Evolutionary conservation across 495 filamentous ascomycete genomes (phyloP), one percentile per base, ranked within the genome.

Genomic region (Barbatosphaeria neglecta): DNA sequence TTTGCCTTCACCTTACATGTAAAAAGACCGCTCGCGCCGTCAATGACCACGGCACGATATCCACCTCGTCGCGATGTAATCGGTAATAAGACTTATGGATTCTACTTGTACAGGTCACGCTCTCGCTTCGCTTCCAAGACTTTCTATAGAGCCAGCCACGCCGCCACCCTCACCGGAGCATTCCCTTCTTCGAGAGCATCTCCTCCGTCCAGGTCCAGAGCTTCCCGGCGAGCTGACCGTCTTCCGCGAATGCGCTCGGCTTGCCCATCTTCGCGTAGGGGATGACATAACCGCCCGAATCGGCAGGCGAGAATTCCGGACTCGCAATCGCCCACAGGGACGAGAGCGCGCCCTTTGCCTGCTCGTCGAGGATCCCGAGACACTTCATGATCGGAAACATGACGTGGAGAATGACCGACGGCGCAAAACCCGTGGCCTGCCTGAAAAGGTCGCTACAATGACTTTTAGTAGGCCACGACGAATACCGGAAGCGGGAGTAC

Each of bases 171-270:
- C 22, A 42, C 11, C n/a, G n/a, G n/a, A 54, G 45, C 49, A 53
- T 47, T 4, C 49, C 50, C 37, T 50, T 51, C 35, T 41, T 47
- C 6, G 44, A 19, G 35, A 60, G 49, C 48, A 54, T 43, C 18
- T 53, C 44, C 39, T 53, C 54, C 31, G 54, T 62, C 59, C 57
- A 58, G 11, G 60, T 46, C 56, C 58, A 61, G 31, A 59, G 44
- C 41, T 50, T 50, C 15, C 37, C 46, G 3, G 49, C 58, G 23
- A 59, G 31, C 39, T 50, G 45, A 8, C 39, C 25, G 39, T 62
- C 50, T 22, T 47, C 38, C 11, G 54, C 39, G 19, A 27, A 20
- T 1, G 40, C 43, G 20, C 46, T 51, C 17, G 49, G 49, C 22
- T 48, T 51, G 11, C 48, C 52, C 16, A 54, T 28, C 18, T 47